Evolutionary conservation across 108 stramenopile genomes (phyloP), one percentile per base, ranked within the genome.

Genomic region (Pseudonitzschia multiseries): DNA sequence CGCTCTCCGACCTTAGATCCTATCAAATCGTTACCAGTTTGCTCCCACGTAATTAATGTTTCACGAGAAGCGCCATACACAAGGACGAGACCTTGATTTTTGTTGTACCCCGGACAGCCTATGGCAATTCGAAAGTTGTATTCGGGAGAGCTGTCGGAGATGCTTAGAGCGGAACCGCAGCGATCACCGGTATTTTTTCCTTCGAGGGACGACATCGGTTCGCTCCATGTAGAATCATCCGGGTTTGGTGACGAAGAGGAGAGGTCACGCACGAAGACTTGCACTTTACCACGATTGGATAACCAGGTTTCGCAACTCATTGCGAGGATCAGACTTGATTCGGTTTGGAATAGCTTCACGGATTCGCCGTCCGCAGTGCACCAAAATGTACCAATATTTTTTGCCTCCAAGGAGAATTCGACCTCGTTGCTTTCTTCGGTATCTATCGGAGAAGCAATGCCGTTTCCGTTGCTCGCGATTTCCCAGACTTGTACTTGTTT

Each of bases 21-120:
- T 0, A 54, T 51, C 62, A 77, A 22, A 54, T 70, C 76, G 48
- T 53, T 21, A 9, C 76, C 76, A 22, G 65, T 33, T 64, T 77
- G 68, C 1, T 51, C 36, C 76, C 76, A 77, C 26, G 20, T 18
- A 9, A 6, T 26, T 26, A 17, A 22, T 21, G 17, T 31, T 12
- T 52, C 33, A 33, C 51, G 17, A 14, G 60, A 72, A 24, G 54
- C 48, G 9, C 62, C 48, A 53, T 72, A 72, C 42, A 78, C 22
- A 24, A 54, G 42, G 33, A 78, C 68, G 40, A 64, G 62, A 41
- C 77, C 77, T 40, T 54, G 53, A 28, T 71, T 65, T 8, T 67
- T 21, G 33, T 63, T 44, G 36, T 21, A 65, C 18, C 71, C 64
- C 5, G 77, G 77, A 50, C 27, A 46, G 8, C 77, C 77, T 17